phyloP scores from a whole-genome alignment of 176 grass and related monocot species.

The Oryza nivara region DNA sequence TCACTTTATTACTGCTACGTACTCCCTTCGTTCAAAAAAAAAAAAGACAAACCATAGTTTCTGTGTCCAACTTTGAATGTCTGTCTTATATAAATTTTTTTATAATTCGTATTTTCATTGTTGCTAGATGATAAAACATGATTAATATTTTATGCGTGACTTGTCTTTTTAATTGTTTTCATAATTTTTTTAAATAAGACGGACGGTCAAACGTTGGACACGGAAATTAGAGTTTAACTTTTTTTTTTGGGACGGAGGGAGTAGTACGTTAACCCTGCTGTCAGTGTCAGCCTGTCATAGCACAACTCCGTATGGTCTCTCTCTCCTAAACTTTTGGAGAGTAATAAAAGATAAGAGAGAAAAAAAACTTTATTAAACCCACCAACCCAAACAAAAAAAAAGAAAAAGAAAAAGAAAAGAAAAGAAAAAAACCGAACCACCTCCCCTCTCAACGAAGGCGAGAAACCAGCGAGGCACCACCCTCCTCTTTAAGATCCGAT shows the following conservation, averaged over 20 bases:
- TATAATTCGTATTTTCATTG: too few species aligned
- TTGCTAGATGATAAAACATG: too few species aligned
- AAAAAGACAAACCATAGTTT: too few species aligned
- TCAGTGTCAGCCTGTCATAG: background rate
- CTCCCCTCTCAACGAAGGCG: background rate
- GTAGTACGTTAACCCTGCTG: background rate
- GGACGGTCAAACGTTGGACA: too few species aligned
- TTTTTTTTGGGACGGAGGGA: too few species aligned
- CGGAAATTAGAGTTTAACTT: too few species aligned
- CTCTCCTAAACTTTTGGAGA: background rate
- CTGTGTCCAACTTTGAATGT: too few species aligned
- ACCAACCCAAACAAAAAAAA: background rate
- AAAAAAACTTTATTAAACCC: background rate
- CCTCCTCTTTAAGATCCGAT: conserved; percentile 41
- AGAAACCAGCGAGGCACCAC: background rate
- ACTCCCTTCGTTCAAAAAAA: too few species aligned
- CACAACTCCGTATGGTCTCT: background rate
- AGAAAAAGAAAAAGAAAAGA: background rate
- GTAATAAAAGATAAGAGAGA: background rate
- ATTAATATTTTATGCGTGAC: too few species aligned
- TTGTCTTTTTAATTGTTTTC: too few species aligned
- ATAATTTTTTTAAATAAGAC: too few species aligned
- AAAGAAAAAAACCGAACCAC: background rate
- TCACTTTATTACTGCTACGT: background rate
- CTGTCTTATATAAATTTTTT: too few species aligned